These are phyloP conservation scores for Paraphoma chrysanthemicola DNA, from an alignment of 2,329 filamentous ascomycete species.

Conservation along the genomic window DNA sequence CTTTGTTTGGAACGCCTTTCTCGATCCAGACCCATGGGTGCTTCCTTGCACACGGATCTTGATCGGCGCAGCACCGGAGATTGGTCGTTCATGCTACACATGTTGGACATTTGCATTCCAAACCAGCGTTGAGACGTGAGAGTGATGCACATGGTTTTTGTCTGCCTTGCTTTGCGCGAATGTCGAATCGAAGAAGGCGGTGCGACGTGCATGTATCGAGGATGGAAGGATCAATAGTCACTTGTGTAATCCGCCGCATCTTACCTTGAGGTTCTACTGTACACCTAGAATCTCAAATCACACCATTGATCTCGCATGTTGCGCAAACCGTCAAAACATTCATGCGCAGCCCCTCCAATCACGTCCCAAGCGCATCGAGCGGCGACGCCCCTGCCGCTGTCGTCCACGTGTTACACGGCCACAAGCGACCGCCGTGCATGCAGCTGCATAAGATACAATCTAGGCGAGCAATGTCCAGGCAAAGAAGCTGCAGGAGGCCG, in stretches of 20 bases:
- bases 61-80: constrained; percentile 12
- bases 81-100: not conserved
- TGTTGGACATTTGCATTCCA: not conserved
- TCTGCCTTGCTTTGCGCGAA: not conserved
- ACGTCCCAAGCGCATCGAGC: constrained; percentile 1
- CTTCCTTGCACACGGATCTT: constrained; percentile 6
- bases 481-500: constrained; percentile 10
- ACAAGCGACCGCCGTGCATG: constrained; percentile 9
- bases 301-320: not conserved
- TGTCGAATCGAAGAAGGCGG: not conserved
- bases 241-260: not conserved
- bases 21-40: constrained; percentile 9
- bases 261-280: not conserved
- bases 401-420: constrained; percentile 29
- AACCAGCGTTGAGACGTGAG: no score
- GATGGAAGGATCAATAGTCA: not conserved
- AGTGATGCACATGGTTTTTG: not conserved
- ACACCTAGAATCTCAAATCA: not conserved
- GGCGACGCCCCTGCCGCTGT: constrained; percentile 17
- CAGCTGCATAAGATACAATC: constrained; percentile 17
- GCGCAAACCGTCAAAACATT: not conserved
- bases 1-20: constrained; percentile 5
- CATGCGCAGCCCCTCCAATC: constrained; percentile 9
- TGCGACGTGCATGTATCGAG: not conserved
- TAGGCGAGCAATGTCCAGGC: constrained; percentile 19